Conservation (phyloP, 208 protist species). For the Crithidia thermophila region DNA sequence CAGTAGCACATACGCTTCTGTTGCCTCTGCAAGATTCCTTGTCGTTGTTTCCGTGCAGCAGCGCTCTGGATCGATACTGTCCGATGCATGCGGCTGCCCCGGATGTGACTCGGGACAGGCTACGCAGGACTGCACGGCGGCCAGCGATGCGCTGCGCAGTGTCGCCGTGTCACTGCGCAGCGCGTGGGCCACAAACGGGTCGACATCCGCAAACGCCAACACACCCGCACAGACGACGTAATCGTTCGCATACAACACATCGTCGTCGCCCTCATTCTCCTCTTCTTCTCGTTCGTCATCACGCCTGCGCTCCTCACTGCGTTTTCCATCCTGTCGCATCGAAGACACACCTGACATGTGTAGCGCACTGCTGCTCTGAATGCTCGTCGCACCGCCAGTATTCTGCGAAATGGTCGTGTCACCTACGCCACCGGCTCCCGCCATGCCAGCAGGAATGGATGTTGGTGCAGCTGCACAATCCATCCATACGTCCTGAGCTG, state of each 20-base stretch:
- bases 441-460: too few relatives aligned
- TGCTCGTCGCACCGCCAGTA: too few relatives aligned
- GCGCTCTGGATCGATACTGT: not conserved
- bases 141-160: slow-evolving; percentile 19
- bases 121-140: slow-evolving; percentile 17
- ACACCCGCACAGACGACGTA: slow-evolving; percentile 57
- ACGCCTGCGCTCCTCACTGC: not conserved
- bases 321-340: too few relatives aligned
- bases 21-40: not conserved
- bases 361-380: not conserved
- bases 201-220: slow-evolving; percentile 56
- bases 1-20: slow-evolving; percentile 19
- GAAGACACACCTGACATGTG: too few relatives aligned
- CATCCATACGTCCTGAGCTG: too few relatives aligned
- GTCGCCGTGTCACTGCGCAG: slow-evolving; percentile 8
- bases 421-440: too few relatives aligned
- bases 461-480: too few relatives aligned
- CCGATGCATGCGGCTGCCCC: not conserved
- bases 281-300: not conserved
- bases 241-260: slow-evolving; percentile 39
- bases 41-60: not conserved
- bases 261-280: not conserved
- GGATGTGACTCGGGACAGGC: not conserved
- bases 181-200: slow-evolving; percentile 7
- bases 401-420: too few relatives aligned